phyloP scores from a whole-genome alignment of 2,329 filamentous ascomycete species.

The Lasiodiplodia sp. region DNA sequence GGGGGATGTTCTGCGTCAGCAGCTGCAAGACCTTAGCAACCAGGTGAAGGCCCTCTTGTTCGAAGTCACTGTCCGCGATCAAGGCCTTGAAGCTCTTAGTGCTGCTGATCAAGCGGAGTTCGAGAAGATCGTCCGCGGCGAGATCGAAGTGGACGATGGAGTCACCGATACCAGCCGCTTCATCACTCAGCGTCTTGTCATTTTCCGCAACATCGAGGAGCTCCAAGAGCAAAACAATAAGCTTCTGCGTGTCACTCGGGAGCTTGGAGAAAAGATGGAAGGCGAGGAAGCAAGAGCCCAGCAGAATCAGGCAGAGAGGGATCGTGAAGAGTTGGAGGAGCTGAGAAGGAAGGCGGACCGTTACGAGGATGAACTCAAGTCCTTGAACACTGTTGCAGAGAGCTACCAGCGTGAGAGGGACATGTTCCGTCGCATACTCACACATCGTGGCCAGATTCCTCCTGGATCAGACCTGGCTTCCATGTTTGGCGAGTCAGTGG shows the following conservation, averaged over 20 bases:
- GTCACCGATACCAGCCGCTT: slow-evolving; percentile 86
- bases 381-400: slow-evolving; percentile 82
- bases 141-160: slow-evolving; percentile 71
- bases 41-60: slow-evolving; percentile 91
- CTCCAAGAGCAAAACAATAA: slow-evolving; percentile 89
- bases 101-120: slow-evolving; percentile 77
- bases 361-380: slow-evolving; percentile 84
- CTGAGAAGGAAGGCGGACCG: slow-evolving; percentile 76
- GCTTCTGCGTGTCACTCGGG: slow-evolving; percentile 79
- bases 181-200: slow-evolving; percentile 87
- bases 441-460: slow-evolving; percentile 72
- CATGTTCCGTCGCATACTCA: slow-evolving; percentile 94
- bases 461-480: slow-evolving; percentile 68
- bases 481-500: slow-evolving; percentile 74
- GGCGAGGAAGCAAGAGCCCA: slow-evolving; percentile 80
- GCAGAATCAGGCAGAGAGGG: slow-evolving; percentile 61
- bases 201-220: slow-evolving; percentile 85
- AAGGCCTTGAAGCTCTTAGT: slow-evolving; percentile 75
- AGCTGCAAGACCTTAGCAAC: slow-evolving; percentile 86
- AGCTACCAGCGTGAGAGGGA: slow-evolving; percentile 96
- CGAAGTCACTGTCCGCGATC: slow-evolving; percentile 82
- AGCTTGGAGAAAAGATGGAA: slow-evolving; percentile 88
- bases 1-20: slow-evolving; percentile 79
- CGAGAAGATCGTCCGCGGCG: slow-evolving; percentile 77
- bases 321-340: slow-evolving; percentile 74